Percentiles rank a stretch among this genome's conserved stretches.
Conservation (phyloP, 306 rosid species). For the Begonia loranthoides region DNA sequence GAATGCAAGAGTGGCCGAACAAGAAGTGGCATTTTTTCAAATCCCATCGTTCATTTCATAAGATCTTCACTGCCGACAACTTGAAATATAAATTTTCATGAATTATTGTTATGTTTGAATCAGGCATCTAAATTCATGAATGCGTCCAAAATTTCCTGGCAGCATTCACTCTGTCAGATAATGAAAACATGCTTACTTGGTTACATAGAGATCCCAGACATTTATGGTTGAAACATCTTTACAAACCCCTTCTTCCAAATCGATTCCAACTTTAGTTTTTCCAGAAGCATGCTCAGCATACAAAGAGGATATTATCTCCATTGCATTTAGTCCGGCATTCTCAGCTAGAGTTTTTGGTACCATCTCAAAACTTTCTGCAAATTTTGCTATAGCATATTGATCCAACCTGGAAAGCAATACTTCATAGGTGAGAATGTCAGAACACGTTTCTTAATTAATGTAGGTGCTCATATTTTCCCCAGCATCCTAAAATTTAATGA, state of each 20-base stretch:
- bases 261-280: constrained; percentile 78
- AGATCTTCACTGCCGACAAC: too few relatives aligned
- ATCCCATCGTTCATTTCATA: too few relatives aligned
- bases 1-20: too few relatives aligned
- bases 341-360: constrained; percentile 84
- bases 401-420: constrained; percentile 60
- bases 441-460: too few relatives aligned
- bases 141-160: too few relatives aligned
- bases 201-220: constrained; percentile 81
- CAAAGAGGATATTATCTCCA: constrained; percentile 91
- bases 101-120: too few relatives aligned
- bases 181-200: constrained; percentile 48
- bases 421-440: too few relatives aligned
- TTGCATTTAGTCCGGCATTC: constrained; percentile 91
- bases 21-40: too few relatives aligned
- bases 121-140: too few relatives aligned
- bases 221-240: constrained; percentile 49
- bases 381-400: constrained; percentile 92
- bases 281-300: constrained; percentile 99
- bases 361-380: constrained; percentile 95
- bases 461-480: too few relatives aligned
- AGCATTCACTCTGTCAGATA: background rate
- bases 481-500: too few relatives aligned
- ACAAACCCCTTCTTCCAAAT: constrained; percentile 65
- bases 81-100: too few relatives aligned